Evolutionary conservation across 352 stramenopile genomes (phyloP).

Genomic region (Aphanomyces astaci): DNA sequence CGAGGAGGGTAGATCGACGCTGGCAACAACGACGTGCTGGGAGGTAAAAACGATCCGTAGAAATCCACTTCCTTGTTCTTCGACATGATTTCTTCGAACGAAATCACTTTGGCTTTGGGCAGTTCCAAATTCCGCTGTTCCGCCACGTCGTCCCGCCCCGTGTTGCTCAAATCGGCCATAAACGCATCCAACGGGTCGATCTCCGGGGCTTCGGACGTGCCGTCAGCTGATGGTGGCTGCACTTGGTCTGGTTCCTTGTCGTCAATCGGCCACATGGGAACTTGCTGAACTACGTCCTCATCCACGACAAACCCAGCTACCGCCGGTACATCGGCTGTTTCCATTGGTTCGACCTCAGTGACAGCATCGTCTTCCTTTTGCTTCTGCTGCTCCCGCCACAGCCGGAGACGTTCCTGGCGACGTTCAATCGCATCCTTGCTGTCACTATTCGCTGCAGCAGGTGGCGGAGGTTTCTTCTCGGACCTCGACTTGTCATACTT

Average conservation of each 20-base stretch:
- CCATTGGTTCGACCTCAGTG: background rate
- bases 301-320: conserved; percentile 44
- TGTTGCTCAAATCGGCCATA: conserved; percentile 76
- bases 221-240: conserved; percentile 29
- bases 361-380: conserved; percentile 39
- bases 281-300: conserved; percentile 52
- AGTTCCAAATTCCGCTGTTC: conserved; percentile 55
- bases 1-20: background rate
- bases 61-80: conserved; percentile 66
- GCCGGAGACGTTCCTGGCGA: conserved; percentile 41
- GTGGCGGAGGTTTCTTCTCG: background rate
- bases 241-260: conserved; percentile 55
- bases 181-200: conserved; percentile 79
- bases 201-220: conserved; percentile 64
- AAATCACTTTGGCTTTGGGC: conserved; percentile 74
- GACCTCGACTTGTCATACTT: background rate
- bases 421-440: conserved; percentile 38
- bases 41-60: conserved; percentile 75
- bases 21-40: conserved; percentile 21
- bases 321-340: conserved; percentile 25
- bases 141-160: conserved; percentile 52
- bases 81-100: conserved; percentile 69
- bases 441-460: background rate
- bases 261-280: conserved; percentile 55
- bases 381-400: conserved; percentile 50